A percentile compares a stretch with the other conserved stretches of the same genome.
These are phyloP conservation scores for Tylopilus microsporus DNA, from an alignment of 1,284 basidiomycete species.

Conservation along the genomic window DNA sequence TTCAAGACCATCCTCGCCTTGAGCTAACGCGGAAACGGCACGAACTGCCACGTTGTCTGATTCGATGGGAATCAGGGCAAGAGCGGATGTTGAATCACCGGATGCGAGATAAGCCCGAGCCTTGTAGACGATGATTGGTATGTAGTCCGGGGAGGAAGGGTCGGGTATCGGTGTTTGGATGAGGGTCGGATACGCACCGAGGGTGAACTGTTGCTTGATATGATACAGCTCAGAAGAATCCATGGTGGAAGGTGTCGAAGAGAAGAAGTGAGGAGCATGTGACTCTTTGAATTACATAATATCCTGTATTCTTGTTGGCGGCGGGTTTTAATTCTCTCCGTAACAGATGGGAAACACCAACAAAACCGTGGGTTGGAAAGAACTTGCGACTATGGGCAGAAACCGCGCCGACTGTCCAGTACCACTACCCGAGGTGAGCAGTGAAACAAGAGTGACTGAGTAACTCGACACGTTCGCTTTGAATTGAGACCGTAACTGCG, in stretches of 20 bases:
- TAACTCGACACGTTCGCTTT: too few species aligned
- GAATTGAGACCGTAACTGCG: too few species aligned
- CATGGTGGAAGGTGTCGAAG: slow-evolving; percentile 34
- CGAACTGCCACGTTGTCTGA: slow-evolving; percentile 65
- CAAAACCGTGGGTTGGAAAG: too few species aligned
- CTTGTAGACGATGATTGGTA: slow-evolving; percentile 69
- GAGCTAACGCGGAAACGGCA: slow-evolving; percentile 68
- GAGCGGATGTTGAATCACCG: slow-evolving; percentile 51
- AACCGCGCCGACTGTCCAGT: too few species aligned
- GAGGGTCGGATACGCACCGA: slow-evolving; percentile 68
- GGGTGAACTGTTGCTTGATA: slow-evolving; percentile 80
- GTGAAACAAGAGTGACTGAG: too few species aligned
- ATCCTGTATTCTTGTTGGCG: background rate
- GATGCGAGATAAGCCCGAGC: slow-evolving; percentile 81
- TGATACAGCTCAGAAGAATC: slow-evolving; percentile 80
- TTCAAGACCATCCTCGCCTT: slow-evolving; percentile 65
- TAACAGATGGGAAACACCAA: too few species aligned
- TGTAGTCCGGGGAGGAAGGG: slow-evolving; percentile 58
- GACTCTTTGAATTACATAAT: background rate
- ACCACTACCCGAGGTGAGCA: too few species aligned
- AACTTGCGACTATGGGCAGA: too few species aligned
- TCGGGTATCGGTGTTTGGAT: slow-evolving; percentile 54
- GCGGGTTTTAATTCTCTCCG: too few species aligned
- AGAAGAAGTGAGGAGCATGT: too few species aligned
- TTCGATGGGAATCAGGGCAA: slow-evolving; percentile 53